These are phyloP conservation scores for Leishmania lainsoni DNA, from an alignment of 208 protist genomes.

Conservation along the genomic window DNA sequence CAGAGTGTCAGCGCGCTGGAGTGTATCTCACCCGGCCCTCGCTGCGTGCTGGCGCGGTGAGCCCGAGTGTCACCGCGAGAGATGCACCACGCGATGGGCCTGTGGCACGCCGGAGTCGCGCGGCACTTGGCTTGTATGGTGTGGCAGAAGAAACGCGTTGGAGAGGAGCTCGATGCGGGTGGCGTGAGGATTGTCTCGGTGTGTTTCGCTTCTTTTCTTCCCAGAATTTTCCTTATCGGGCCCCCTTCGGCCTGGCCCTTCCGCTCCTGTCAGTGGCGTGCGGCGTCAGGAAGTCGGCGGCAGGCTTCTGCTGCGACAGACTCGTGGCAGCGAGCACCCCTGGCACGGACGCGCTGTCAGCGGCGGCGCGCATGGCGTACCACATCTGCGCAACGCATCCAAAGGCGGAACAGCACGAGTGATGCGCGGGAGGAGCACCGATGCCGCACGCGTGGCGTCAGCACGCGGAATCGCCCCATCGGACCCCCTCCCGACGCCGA, in stretches of 20 bases:
- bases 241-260: background rate
- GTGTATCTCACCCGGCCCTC: too few species aligned
- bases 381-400: background rate
- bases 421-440: background rate
- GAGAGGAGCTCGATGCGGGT: background rate
- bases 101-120: background rate
- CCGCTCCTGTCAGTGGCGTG: background rate
- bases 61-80: too few species aligned
- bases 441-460: background rate
- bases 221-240: too few species aligned
- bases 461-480: background rate
- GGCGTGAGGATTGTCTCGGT: background rate
- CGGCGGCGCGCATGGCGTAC: background rate
- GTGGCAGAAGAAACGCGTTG: background rate
- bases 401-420: background rate
- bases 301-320: background rate
- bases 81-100: too few species aligned
- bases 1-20: too few species aligned
- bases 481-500: background rate
- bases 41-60: too few species aligned
- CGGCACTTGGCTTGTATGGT: background rate
- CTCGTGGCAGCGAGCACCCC: background rate
- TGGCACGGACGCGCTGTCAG: too few species aligned
- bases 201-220: background rate
- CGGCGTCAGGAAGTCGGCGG: background rate